Conservation (phyloP, 2,329 filamentous ascomycete species). For the Diplodia intermedia region DNA sequence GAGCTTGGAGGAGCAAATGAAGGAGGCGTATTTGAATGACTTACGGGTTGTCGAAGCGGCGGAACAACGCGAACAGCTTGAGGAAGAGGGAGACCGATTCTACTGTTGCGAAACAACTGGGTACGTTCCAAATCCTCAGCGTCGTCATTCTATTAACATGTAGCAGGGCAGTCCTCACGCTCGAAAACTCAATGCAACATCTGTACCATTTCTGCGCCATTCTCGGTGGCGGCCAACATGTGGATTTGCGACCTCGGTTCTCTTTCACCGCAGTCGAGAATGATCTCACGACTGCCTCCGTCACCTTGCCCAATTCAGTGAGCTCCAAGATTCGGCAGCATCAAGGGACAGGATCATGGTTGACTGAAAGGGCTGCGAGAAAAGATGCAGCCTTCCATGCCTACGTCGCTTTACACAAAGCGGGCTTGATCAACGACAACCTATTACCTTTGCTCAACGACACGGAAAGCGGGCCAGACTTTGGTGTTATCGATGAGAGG, state of each 20-base stretch:
- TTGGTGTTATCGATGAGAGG: constrained; percentile 36
- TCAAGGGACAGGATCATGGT: constrained; percentile 65
- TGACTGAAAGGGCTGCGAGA: constrained; percentile 72
- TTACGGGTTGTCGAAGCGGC: constrained; percentile 58
- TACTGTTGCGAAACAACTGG: constrained; percentile 40
- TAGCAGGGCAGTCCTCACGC: constrained; percentile 69
- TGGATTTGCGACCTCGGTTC: constrained; percentile 73
- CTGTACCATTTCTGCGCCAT: constrained; percentile 80
- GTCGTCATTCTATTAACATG: not conserved
- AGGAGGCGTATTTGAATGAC: constrained; percentile 70
- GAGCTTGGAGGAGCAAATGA: constrained; percentile 75
- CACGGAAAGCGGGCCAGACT: constrained; percentile 7
- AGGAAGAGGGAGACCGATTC: constrained; percentile 51
- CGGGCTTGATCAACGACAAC: constrained; percentile 77
- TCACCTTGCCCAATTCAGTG: constrained; percentile 74
- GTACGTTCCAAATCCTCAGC: constrained; percentile 36
- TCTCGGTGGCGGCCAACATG: constrained; percentile 64
- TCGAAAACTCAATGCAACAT: constrained; percentile 76
- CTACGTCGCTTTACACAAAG: constrained; percentile 72
- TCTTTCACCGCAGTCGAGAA: constrained; percentile 55
- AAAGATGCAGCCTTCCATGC: constrained; percentile 86
- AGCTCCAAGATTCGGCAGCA: constrained; percentile 65
- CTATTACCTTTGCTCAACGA: constrained; percentile 64
- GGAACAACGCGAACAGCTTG: constrained; percentile 54
- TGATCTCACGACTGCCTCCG: constrained; percentile 60